Conservation (phyloP, 2,329 filamentous ascomycete species). For the Thelonectria rubi region DNA sequence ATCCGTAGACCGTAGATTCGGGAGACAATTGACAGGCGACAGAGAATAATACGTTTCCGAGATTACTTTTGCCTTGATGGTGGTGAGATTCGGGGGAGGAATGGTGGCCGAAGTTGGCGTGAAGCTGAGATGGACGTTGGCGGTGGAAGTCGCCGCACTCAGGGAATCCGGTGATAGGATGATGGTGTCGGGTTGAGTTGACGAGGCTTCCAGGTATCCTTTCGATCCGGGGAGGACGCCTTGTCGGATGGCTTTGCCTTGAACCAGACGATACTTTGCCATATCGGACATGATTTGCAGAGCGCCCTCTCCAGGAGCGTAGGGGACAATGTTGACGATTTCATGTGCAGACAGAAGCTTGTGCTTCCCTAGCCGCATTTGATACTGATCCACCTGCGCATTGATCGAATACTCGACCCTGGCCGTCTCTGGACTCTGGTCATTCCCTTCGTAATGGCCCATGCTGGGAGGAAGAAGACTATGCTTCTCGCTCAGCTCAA, state of each 20-base stretch:
- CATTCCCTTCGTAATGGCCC: constrained; percentile 33
- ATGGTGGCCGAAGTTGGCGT: constrained; percentile 26
- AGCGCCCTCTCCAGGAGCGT: constrained; percentile 29
- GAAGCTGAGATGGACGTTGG: constrained; percentile 31
- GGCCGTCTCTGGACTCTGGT: constrained; percentile 29
- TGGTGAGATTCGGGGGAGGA: background rate
- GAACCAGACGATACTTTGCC: constrained; percentile 18
- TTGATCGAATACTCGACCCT: constrained; percentile 29
- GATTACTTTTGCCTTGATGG: background rate
- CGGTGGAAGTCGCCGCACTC: constrained; percentile 9
- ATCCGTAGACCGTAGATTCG: background rate
- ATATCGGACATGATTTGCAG: constrained; percentile 25
- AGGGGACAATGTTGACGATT: constrained; percentile 31
- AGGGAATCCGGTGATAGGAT: constrained; percentile 31
- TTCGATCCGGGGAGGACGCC: constrained; percentile 25
- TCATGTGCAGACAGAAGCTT: constrained; percentile 10
- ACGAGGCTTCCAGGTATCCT: constrained; percentile 26
- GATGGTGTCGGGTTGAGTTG: constrained; percentile 26
- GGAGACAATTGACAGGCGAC: background rate
- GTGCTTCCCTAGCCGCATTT: background rate
- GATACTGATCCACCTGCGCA: background rate
- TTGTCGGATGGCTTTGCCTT: constrained; percentile 31
- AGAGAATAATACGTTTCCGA: background rate
- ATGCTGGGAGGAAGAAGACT: constrained; percentile 31
- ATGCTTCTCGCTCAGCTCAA: constrained; percentile 23